Base-by-base conservation (phyloP, 129 eudicot species). In the Tagetes erecta region DNA sequence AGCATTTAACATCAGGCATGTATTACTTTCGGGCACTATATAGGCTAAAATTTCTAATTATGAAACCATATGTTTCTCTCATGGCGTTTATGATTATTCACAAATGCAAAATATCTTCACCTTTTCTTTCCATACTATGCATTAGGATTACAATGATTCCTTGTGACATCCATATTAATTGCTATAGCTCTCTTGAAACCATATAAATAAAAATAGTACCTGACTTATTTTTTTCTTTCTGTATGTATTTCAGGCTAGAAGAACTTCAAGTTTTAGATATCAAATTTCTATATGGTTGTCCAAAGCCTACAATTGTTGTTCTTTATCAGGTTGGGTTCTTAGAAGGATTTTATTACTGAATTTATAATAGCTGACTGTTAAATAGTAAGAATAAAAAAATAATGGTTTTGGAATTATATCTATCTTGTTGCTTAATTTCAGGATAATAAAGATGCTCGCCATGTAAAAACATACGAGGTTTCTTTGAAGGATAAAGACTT, bases 181-280 rank as follows among this genome's bases (percentile, higher is more conserved):
- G 38, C 64, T 33, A 20, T 12, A 1, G 11, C 63, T 27, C 36
- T 33, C 39, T 58, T 58, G 35, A 55, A 6, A 55, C 64, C n/a
- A 31, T 3, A 58, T 58, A 8, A 58, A 9, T 2, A 58, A 58
- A 55, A 8, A 31, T 58, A 58, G 40, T 6, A 39, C 41, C 58
- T 40, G 14, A 53, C 33, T 11, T 56, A 12, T 47, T 74, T 38
- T 27, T 36, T 6, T 51, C 9, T 66, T 69, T 51, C 36, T 76
- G 8, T 78, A 27, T 66, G 41, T 38, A 39, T 73, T 50, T 62
- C 88, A 92, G 98, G 91, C 96, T 94, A 50, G 98, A 94, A 86
- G 98, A 94, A 87, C 98, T 94, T 76, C 97, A 94, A 69, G 97
- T 94, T 83, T 76, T 94, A 85, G 98, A 94, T 83, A 94, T 94